Percentiles rank a stretch among this genome's conserved stretches.
Conservation (phyloP, 345 rosid species). For the Brassica juncea region DNA sequence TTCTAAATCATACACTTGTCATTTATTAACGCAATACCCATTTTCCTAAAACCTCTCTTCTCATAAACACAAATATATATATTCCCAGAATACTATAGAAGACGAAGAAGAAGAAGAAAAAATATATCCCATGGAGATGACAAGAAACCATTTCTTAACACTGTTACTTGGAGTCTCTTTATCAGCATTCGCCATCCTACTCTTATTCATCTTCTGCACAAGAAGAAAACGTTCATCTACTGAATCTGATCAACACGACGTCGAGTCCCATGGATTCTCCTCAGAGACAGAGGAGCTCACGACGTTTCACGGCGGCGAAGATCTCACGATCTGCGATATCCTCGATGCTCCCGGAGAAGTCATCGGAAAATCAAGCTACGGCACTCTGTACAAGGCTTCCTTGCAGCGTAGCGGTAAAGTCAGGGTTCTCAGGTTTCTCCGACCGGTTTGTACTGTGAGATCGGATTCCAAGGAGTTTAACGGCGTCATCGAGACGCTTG, state of each 20-base stretch:
- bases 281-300: constrained; percentile 56
- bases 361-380: constrained; percentile 83
- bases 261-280: constrained; percentile 38
- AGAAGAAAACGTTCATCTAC: constrained; percentile 36
- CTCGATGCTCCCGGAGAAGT: constrained; percentile 98
- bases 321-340: constrained; percentile 71
- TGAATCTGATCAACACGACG: constrained; percentile 36
- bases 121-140: constrained; percentile 45
- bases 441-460: constrained; percentile 67
- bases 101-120: too few species aligned
- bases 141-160: constrained; percentile 47
- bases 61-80: not conserved
- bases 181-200: constrained; percentile 44
- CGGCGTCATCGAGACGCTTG: constrained; percentile 56
- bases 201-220: constrained; percentile 34
- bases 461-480: constrained; percentile 48
- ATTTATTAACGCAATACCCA: not conserved
- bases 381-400: constrained; percentile 82
- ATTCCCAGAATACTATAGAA: too few species aligned
- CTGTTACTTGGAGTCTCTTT: constrained; percentile 50
- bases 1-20: not conserved
- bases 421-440: constrained; percentile 73
- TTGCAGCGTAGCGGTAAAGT: constrained; percentile 52
- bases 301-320: constrained; percentile 67
- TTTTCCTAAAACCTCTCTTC: not conserved